Conservation (phyloP, 345 rosid genomes). For the Eucalyptus sp. region DNA sequence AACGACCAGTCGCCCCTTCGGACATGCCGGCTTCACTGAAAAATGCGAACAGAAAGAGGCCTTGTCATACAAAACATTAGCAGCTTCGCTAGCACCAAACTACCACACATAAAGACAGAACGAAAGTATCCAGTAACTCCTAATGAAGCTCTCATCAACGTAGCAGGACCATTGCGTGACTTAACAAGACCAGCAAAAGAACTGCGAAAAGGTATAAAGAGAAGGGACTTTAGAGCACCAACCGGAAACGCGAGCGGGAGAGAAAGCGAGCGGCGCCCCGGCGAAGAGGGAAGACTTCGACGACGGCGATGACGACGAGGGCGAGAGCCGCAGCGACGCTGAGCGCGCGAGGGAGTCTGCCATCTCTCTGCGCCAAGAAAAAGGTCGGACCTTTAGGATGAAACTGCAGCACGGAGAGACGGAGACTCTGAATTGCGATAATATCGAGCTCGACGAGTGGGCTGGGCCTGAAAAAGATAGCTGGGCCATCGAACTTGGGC, state of each 20-base stretch:
- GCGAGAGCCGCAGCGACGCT: constrained; percentile 14
- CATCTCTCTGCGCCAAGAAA: neutral
- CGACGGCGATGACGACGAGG: constrained; percentile 12
- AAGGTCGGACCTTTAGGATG: neutral
- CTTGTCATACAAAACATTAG: neutral
- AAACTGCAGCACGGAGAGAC: neutral
- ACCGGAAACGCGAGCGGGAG: constrained; percentile 29
- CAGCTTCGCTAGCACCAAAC: neutral
- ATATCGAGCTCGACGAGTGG: neutral
- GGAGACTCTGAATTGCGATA: neutral
- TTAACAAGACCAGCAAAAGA: neutral
- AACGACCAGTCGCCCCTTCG: constrained; percentile 10
- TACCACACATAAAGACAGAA: neutral
- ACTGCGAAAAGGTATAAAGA: neutral
- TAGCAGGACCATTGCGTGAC: neutral
- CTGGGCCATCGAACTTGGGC: neutral
- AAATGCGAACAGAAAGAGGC: neutral
- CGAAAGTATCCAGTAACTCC: neutral
- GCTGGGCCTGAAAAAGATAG: neutral
- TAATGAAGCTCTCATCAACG: neutral
- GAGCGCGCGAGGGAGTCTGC: neutral
- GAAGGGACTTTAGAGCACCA: neutral
- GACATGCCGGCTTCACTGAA: neutral
- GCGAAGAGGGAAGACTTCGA: constrained; percentile 13
- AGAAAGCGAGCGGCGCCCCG: constrained; percentile 24